Evolutionary conservation across 225 moss, liverwort and hornwort species (phyloP), one percentile per base, ranked within the genome.

Genomic region (Straminergon stramineum): DNA sequence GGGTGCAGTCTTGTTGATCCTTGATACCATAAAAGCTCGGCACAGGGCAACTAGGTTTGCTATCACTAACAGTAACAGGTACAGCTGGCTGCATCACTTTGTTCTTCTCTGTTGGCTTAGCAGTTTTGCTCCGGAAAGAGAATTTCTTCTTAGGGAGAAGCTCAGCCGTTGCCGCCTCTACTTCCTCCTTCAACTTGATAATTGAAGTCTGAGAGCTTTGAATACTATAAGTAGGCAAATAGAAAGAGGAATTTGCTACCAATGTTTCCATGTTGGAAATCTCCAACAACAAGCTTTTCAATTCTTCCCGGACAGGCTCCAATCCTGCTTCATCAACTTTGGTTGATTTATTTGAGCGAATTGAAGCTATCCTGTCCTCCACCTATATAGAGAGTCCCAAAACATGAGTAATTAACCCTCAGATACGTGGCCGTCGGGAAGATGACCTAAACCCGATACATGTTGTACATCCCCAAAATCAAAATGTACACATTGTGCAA

Each of bases 91-190:
- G 92, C 82, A 79, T 87, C 67, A 90, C 89, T 88, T 91, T 87
- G 56, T 20, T 85, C 85, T 90, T 91, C 85, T 86, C 89, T 34
- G 62, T 56, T 58, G 87, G 70, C 76, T 95, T 92, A 1, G 87
- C 70, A 76, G 82, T 52, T 88, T 95, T 99, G 88, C 89, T 95
- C 69, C 99, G 93, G 79, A 97, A 97, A 15, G 97, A 97, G 85
- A 99, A 99, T 82, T 97, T 99, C 79, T 93, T 97, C 82, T 95
- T 97, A 31, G 95, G 99, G 10, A 97, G 88, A 82, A 97, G 95
- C 92, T 97, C 94, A 35, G 90, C 88, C 70, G 84, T 92, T 82
- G 95, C 94, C 45, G 91, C 81, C 82, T 95, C 95, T 75, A 96
- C 85, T 82, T 97, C 95, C 52, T 96, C 97, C 80, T 94, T 96